Evolutionary conservation across 371 early-diverging fungal species (phyloP), one percentile per base, ranked within the genome.

Genomic region (Lichtheimia ornata): DNA sequence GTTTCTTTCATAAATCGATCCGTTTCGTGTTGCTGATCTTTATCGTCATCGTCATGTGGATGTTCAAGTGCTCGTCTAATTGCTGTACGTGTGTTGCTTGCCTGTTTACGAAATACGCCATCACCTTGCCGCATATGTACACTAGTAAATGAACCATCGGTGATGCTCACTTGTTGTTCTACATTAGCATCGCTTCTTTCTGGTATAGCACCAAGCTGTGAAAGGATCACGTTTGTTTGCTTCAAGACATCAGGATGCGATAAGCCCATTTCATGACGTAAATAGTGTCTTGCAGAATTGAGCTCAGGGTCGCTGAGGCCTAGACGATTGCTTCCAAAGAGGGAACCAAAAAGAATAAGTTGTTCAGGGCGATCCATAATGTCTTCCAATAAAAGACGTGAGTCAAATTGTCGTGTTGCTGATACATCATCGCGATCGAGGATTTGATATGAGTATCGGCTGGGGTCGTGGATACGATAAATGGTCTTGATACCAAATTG

Each of bases 111-210:
- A 56, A 73, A 73, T 1, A 63, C 54, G 47, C 75, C 75, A 50
- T 71, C 71, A n/a, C 73, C 76, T 20, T 62, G 62, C 42, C 78
- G 63, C 22, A 73, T 25, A 56, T 78, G 79, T 22, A 71, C 64
- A 44, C 73, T 70, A 0, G 68, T 42, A 47, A 66, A 78, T 5
- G 69, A 52, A 11, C 35, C 3, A 61, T 64, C 5, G 42, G 22
- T 11, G 2, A 35, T 35, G 35, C 35, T 35, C 11, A 35, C 28
- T 28, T 28, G 28, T 28, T 28, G 28, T 28, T 28, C n/a, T n/a
- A n/a, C 28, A 28, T 28, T 28, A 28, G 7, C 28, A 28, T 28
- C 28, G 7, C 7, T 28, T 28, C 28, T 28, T 28, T 28, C 28
- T 28, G 28, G 28, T 28, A 7, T 35, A 35, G 72, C 79, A 17